These are phyloP conservation scores for Rosa chinensis DNA, from an alignment of 306 rosid genomes.

Conservation along the genomic window DNA sequence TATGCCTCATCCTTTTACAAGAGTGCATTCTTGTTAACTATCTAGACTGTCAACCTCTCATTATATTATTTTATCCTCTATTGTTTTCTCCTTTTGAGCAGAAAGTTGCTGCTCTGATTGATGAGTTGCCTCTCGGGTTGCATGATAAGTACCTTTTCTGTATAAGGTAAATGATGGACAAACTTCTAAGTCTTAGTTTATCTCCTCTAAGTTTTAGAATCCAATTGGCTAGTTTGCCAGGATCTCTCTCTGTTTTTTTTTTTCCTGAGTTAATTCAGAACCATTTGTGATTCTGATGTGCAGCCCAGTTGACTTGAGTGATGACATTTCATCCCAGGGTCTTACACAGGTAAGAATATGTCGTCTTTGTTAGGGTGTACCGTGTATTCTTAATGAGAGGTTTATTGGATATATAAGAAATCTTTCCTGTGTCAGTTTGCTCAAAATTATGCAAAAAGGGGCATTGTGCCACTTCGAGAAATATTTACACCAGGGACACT, in stretches of 20 bases:
- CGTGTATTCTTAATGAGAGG: constrained; percentile 29
- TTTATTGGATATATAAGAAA: not conserved
- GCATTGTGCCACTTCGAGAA: constrained; percentile 83
- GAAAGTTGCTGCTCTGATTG: constrained; percentile 85
- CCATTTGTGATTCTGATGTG: constrained; percentile 30
- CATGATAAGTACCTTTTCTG: constrained; percentile 83
- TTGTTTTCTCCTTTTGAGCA: constrained; percentile 36
- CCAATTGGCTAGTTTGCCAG: constrained; percentile 10
- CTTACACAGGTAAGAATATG: constrained; percentile 66
- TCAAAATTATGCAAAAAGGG: constrained; percentile 65
- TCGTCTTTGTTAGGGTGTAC: constrained; percentile 12
- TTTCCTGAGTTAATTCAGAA: constrained; percentile 8
- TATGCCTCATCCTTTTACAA: constrained; percentile 19
- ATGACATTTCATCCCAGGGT: constrained; percentile 84
- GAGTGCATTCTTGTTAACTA: constrained; percentile 24
- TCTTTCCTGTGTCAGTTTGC: constrained; percentile 60
- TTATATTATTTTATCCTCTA: constrained; percentile 10
- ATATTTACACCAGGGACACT: constrained; percentile 85
- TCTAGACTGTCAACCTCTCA: constrained; percentile 11
- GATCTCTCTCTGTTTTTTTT: constrained; percentile 1
- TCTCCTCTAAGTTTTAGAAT: not conserved
- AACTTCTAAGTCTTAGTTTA: not conserved
- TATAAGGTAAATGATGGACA: constrained; percentile 55
- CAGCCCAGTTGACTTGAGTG: constrained; percentile 90
- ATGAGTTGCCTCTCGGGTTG: constrained; percentile 72